phyloP scores from a whole-genome alignment of 2,329 filamentous ascomycete species.

The Aspergillus pseudoterreus region DNA sequence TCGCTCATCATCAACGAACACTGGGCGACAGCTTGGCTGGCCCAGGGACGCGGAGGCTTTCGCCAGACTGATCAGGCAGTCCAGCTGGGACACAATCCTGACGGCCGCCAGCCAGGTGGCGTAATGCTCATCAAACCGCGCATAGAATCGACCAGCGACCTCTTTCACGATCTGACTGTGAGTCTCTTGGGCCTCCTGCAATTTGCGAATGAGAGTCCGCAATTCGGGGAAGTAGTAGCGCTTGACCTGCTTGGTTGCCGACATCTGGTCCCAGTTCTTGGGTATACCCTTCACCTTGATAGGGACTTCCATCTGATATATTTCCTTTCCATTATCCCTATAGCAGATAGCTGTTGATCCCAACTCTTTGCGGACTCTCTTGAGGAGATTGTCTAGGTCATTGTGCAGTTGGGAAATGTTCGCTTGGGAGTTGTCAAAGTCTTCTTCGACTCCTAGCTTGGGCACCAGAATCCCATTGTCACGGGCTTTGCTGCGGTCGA shows the following conservation, averaged over 20 bases:
- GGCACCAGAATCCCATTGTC: constrained; percentile 81
- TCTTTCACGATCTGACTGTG: constrained; percentile 89
- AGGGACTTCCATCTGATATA: constrained; percentile 91
- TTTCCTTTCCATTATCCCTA: constrained; percentile 88
- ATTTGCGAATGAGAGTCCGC: constrained; percentile 72
- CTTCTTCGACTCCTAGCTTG: constrained; percentile 79
- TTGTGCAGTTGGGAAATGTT: constrained; percentile 71
- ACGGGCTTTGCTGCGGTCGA: constrained; percentile 75
- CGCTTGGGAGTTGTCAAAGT: constrained; percentile 82
- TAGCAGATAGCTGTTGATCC: constrained; percentile 71
- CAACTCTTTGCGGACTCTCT: constrained; percentile 67
- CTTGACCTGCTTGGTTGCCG: constrained; percentile 82
- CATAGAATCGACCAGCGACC: constrained; percentile 77
- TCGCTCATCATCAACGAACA: constrained; percentile 80
- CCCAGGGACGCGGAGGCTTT: constrained; percentile 82
- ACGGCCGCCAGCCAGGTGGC: constrained; percentile 83
- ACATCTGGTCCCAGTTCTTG: constrained; percentile 92
- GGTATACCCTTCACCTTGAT: constrained; percentile 78
- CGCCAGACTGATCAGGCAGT: constrained; percentile 90
- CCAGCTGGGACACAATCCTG: constrained; percentile 83
- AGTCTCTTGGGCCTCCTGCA: constrained; percentile 92
- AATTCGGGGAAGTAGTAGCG: constrained; percentile 90
- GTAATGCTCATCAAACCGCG: constrained; percentile 84
- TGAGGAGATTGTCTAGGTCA: constrained; percentile 68
- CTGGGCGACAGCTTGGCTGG: constrained; percentile 79